Conservation (phyloP, 2,329 filamentous ascomycete genomes). For the Pseudogymnoascus sp. region DNA sequence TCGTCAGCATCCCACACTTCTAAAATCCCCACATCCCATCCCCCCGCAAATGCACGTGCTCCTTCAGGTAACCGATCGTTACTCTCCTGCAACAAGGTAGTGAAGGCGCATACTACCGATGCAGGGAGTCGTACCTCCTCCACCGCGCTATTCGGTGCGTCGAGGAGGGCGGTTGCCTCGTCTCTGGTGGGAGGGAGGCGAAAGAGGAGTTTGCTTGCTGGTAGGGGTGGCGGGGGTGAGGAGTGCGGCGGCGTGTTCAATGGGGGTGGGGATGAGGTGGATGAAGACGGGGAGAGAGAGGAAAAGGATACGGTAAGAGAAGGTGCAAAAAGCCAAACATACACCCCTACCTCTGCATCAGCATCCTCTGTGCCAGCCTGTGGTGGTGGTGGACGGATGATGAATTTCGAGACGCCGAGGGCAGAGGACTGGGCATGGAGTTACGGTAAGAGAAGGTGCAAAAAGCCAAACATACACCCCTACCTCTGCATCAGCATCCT, state of each 20-base stretch:
- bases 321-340: constrained; percentile 9
- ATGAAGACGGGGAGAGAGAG: not conserved
- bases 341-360: not conserved
- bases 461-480: constrained; percentile 5
- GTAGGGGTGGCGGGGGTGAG: not conserved
- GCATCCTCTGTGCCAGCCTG: not conserved
- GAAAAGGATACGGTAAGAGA: constrained; percentile 2
- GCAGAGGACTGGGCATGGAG: constrained; percentile 11
- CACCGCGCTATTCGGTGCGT: constrained; percentile 43
- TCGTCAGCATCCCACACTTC: constrained; percentile 38
- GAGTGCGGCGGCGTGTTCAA: constrained; percentile 33
- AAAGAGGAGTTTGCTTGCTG: not conserved
- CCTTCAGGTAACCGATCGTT: constrained; percentile 44
- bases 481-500: not conserved
- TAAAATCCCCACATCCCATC: constrained; percentile 60
- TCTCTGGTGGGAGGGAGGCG: constrained; percentile 15
- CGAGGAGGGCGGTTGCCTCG: constrained; percentile 45
- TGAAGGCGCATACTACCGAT: constrained; percentile 40
- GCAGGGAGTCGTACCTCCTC: constrained; percentile 50
- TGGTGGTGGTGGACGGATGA: not conserved
- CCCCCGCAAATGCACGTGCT: constrained; percentile 47
- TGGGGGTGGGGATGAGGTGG: constrained; percentile 29
- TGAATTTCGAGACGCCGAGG: constrained; percentile 12
- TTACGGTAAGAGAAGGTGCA: constrained; percentile 8
- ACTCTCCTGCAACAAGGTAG: constrained; percentile 38